These are phyloP conservation scores for Naegleria gruberi DNA, from an alignment of 208 protist genomes.

Conservation along the genomic window DNA sequence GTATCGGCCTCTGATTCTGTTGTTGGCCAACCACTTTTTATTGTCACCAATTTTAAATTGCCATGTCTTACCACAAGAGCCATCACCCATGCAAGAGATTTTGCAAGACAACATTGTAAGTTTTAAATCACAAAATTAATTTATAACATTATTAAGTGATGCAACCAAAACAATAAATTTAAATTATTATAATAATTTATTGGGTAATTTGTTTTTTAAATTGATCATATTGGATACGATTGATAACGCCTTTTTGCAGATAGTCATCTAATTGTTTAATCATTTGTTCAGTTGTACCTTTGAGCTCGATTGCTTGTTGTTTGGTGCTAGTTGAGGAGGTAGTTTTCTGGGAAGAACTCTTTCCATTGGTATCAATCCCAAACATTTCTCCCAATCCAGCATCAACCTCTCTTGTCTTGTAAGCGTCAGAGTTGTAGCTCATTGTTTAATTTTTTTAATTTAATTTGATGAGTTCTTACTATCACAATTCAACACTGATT, in stretches of 20 bases:
- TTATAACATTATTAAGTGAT: no score
- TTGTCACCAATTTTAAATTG: background rate
- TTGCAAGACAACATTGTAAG: background rate
- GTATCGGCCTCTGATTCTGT: no score
- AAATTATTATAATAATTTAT: background rate
- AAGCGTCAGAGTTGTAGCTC: background rate
- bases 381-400: background rate
- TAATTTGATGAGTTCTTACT: no score
- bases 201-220: background rate
- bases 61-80: background rate
- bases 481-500: no score
- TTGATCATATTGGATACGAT: background rate
- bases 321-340: background rate
- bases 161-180: no score
- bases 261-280: background rate
- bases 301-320: background rate
- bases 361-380: background rate
- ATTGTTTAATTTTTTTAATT: background rate
- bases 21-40: background rate
- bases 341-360: background rate
- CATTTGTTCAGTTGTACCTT: background rate
- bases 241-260: background rate
- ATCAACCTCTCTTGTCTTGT: background rate
- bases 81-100: background rate
- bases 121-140: no score